Conservation (phyloP, 139 green algal species). For the Coccomyxa sp. region DNA sequence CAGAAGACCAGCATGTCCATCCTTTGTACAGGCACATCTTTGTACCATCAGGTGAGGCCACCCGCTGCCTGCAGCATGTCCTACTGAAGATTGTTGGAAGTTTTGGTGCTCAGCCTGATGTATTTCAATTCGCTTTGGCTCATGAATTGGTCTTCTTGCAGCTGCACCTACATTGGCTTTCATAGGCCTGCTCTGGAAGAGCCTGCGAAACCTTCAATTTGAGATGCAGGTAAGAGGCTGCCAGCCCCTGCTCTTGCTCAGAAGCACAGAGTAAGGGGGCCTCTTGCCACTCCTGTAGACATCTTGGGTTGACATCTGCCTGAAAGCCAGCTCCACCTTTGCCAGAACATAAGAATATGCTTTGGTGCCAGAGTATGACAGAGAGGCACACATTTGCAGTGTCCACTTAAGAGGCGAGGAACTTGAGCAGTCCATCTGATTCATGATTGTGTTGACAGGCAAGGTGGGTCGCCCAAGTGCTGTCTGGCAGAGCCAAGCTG, state of each 20-base stretch:
- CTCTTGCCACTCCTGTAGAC: not conserved
- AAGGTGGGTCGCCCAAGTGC: slow-evolving; percentile 18
- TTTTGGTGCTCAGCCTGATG: not conserved
- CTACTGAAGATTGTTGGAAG: too few species aligned
- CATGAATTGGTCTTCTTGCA: not conserved
- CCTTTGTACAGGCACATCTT: slow-evolving; percentile 73
- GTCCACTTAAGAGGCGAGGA: not conserved
- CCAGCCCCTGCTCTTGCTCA: not conserved
- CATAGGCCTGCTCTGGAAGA: slow-evolving; percentile 71
- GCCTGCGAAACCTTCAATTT: slow-evolving; percentile 61
- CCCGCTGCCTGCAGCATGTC: too few species aligned
- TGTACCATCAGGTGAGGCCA: slow-evolving; percentile 10
- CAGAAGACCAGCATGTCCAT: slow-evolving; percentile 43
- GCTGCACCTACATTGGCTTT: slow-evolving; percentile 57
- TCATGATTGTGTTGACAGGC: not conserved
- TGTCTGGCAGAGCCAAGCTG: slow-evolving; percentile 34
- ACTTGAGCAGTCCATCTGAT: not conserved
- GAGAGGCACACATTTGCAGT: not conserved
- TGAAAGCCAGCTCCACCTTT: not conserved
- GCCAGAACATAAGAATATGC: not conserved
- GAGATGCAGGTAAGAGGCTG: slow-evolving; percentile 44
- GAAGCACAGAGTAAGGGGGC: not conserved
- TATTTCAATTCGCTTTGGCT: not conserved
- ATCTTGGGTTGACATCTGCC: not conserved
- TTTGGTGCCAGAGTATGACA: too few species aligned